Evolutionary conservation across 345 rosid species (phyloP).

Genomic region (Gossypium raimondii): DNA sequence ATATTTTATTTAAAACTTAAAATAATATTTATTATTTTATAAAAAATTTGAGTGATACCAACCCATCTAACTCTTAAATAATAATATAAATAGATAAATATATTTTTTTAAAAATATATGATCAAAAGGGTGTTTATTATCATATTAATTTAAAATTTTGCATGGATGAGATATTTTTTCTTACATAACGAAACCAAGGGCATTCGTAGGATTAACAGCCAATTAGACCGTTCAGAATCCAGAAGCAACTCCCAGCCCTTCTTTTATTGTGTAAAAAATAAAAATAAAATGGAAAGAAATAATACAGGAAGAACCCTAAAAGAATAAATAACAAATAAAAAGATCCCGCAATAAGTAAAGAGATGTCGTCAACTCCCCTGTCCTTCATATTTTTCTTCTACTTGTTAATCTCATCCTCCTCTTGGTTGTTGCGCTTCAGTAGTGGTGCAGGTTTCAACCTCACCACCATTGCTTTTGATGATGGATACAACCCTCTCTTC

Average conservation of each 20-base stretch:
- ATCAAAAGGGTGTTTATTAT: too few species aligned
- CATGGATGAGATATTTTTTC: too few species aligned
- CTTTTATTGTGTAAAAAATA: neutral
- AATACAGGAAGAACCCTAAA: neutral
- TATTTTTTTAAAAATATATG: too few species aligned
- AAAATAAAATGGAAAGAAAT: neutral
- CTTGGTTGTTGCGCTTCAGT: neutral
- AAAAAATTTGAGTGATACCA: too few species aligned
- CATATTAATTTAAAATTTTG: too few species aligned
- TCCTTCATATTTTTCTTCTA: neutral
- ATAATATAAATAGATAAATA: too few species aligned
- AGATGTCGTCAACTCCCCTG: neutral
- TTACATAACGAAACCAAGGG: neutral
- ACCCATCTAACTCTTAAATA: too few species aligned
- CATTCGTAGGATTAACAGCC: neutral
- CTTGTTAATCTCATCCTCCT: neutral
- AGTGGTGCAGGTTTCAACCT: conserved; percentile 37
- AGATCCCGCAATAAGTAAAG: too few species aligned
- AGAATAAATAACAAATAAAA: neutral
- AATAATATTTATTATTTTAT: too few species aligned
- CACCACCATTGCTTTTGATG: conserved; percentile 63
- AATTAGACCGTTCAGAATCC: neutral
- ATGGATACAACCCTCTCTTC: conserved; percentile 75
- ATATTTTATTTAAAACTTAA: too few species aligned
- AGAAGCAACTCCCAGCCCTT: neutral